Percentiles rank a stretch among this genome's conserved stretches.
Conservation (phyloP, 495 filamentous ascomycete genomes). For the Amorphotheca resinae region DNA sequence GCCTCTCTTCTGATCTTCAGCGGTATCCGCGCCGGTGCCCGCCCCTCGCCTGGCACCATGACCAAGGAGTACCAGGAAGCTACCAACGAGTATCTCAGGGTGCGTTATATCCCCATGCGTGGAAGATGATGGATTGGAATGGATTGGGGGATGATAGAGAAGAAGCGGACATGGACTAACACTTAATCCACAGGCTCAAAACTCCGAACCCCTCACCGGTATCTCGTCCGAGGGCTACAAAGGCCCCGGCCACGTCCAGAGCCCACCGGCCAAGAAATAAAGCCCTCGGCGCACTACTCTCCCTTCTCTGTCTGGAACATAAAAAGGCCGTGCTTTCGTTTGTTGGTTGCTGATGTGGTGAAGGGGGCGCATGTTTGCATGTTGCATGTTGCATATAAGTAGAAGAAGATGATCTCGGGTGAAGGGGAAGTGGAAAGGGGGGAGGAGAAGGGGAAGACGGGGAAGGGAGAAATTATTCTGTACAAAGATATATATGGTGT, state of each 20-base stretch:
- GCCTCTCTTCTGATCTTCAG: conserved; percentile 54
- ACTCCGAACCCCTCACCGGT: conserved; percentile 82
- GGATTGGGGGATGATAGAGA: background rate
- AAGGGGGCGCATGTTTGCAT: conserved; percentile 5
- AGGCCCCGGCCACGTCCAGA: conserved; percentile 76
- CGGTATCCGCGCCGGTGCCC: conserved; percentile 48
- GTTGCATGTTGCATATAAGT: too few species aligned
- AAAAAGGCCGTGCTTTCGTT: conserved; percentile 4
- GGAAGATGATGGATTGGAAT: background rate
- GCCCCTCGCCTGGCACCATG: conserved; percentile 70
- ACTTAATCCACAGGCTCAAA: conserved; percentile 48
- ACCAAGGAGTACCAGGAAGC: conserved; percentile 90
- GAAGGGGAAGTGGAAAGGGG: background rate
- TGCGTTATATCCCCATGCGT: conserved; percentile 24
- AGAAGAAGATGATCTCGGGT: too few species aligned
- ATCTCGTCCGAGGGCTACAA: conserved; percentile 66
- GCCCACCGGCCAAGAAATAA: conserved; percentile 25
- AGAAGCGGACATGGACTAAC: conserved; percentile 7
- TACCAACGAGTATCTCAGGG: conserved; percentile 82
- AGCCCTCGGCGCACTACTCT: background rate
- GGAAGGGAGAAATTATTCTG: background rate
- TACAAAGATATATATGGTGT: conserved; percentile 4
- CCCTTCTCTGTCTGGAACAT: conserved; percentile 1
- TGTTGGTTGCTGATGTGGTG: background rate
- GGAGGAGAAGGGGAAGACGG: background rate